Base-by-base conservation (phyloP, 805 yeast species). In the Kazachstania viticola region DNA sequence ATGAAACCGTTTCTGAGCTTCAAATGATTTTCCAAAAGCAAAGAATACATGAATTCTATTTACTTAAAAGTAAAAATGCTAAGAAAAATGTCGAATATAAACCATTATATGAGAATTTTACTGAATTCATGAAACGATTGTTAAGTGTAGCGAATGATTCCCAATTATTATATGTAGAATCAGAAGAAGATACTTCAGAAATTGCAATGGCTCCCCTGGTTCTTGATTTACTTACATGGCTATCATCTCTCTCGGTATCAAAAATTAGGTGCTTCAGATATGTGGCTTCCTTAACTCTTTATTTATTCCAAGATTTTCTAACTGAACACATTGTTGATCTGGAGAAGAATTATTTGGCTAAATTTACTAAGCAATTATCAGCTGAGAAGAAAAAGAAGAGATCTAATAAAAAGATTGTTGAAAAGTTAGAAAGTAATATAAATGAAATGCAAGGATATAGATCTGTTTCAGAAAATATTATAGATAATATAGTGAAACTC, bases 1-100 rank as follows among this genome's bases (percentile, higher is more conserved):
- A 69, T 12, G 79, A 76, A 22, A 81, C 95, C 0, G 69, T 82
- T 8, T 73, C 68, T 4, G 94, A 83, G 51, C 56, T 85, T 17
- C 79, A 80, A 39, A 61, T 71, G 14, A 56, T 70, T 28, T 80
- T 81, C 42, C 62, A 67, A 33, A 60, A 62, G 11, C 87, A 80
- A 51, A 63, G 64, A 32, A 48, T 62, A 24, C 87, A 79, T 45
- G 91, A 81, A 42, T 81, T 71, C 41, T 84, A 87, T 7, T 63
- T 83, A 34, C 39, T 62, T 12, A 64, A 79, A 13, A 74, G 67
- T 35, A 67, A 68, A 49, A 59, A 48, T 33, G 62, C 45, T 36
- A 71, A 61, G 56, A 64, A 58, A 38, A 49, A 38, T 18, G 44
- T 61, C 2, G 60, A 57, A 26, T 58, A 51, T 41, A 64, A 59